Percentiles rank a stretch among this genome's conserved stretches.
Conservation (phyloP, 2,329 filamentous ascomycete genomes). For the Metarhizium anisopliae region DNA sequence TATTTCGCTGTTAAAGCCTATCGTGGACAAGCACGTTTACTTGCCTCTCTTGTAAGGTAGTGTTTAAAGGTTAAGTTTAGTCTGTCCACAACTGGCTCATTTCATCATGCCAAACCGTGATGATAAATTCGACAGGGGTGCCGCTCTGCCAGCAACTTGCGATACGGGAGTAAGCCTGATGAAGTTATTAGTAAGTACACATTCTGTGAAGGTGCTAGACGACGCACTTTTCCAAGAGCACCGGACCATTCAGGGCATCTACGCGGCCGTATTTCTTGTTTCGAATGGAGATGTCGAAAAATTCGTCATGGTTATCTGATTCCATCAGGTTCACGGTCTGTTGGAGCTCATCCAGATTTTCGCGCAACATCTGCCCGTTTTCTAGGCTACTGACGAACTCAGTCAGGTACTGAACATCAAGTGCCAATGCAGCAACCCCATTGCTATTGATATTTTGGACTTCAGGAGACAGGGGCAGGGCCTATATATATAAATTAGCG, state of each 20-base stretch:
- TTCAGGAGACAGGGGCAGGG: slow-evolving; percentile 65
- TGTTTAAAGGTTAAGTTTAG: not conserved
- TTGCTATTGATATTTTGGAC: slow-evolving; percentile 84
- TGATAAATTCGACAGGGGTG: slow-evolving; percentile 64
- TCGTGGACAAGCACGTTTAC: slow-evolving; percentile 4
- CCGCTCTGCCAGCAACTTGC: slow-evolving; percentile 47
- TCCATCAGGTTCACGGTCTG: slow-evolving; percentile 88
- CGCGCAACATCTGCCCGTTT: slow-evolving; percentile 73
- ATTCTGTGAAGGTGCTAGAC: not conserved
- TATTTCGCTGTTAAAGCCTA: slow-evolving; percentile 8
- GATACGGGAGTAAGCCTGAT: slow-evolving; percentile 55
- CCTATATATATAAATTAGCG: slow-evolving; percentile 32
- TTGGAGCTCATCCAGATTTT: slow-evolving; percentile 85
- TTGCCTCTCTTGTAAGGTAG: not conserved
- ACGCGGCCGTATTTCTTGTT: slow-evolving; percentile 94
- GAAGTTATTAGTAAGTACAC: slow-evolving; percentile 14
- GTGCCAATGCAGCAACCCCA: slow-evolving; percentile 69
- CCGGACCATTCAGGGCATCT: slow-evolving; percentile 79
- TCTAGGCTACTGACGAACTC: slow-evolving; percentile 81
- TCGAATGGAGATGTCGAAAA: slow-evolving; percentile 81
- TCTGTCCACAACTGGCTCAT: slow-evolving; percentile 8
- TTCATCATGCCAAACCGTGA: slow-evolving; percentile 61
- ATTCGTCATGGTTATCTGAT: slow-evolving; percentile 87
- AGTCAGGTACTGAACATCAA: slow-evolving; percentile 76
- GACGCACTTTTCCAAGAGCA: slow-evolving; percentile 80